Base-by-base conservation (phyloP, 805 yeast genomes). In the Candida andamanensis region DNA sequence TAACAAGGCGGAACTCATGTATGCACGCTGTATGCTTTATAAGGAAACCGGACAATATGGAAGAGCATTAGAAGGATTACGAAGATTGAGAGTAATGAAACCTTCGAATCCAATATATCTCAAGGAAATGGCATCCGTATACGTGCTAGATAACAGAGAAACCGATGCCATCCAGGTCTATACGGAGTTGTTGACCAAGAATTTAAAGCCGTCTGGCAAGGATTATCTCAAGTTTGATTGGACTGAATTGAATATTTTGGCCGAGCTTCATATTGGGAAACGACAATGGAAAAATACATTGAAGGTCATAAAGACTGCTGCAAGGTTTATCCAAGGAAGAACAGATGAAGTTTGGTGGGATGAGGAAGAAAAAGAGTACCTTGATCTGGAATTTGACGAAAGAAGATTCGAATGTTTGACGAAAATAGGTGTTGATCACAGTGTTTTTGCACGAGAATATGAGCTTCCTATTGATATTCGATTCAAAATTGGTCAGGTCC, bases 361-460 rank as follows among this genome's bases (percentile, higher is more conserved):
- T 40, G 80, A 74, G 6, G 44, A 47, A 4, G 61, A 59, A 11
- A 79, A 78, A 41, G n/a, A n/a, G n/a, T n/a, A n/a, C n/a, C n/a
- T n/a, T n/a, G 97, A 90, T 53, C 61, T 84, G 0, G 97, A 90
- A 55, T 90, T 81, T 58, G 97, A 90, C 52, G 73, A 67, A 15
- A 68, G 94, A 49, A 61, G 94, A 40, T 18, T 17, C 9, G 41
- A 36, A 11, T 16, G 26, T 2, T 24, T 41, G 1, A 61, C 90
- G 39, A 71, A 37, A 15, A 30, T 35, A 41, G 58, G 22, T 67
- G 36, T 32, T 2, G 28, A 24, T 4, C 33, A 30, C 1, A 27
- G 28, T 5, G 45, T 47, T 25, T 26, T 17, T 14, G 17, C 24
- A 1, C 38, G 36, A 37, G 19, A 50, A 47, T 75, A 57, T 43